Conservation (phyloP, 345 rosid genomes). For the Cardiospermum halicacabum region DNA sequence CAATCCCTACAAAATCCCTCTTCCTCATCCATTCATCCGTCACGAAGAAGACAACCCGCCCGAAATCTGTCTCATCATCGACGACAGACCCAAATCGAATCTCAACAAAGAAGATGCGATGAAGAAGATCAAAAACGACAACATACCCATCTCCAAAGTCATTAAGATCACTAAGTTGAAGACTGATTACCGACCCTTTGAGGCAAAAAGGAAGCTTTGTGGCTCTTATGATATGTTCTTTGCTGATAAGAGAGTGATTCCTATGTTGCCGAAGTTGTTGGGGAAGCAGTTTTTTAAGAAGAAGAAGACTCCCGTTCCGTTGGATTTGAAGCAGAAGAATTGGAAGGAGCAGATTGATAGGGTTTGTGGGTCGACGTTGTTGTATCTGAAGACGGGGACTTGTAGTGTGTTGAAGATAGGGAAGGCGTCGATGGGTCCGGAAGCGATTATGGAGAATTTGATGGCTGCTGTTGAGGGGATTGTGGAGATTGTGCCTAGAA, state of each 20-base stretch:
- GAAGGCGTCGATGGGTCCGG: slow-evolving; percentile 43
- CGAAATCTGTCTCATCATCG: slow-evolving; percentile 69
- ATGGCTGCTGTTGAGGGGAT: slow-evolving; percentile 52
- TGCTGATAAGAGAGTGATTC: slow-evolving; percentile 45
- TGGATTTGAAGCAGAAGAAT: slow-evolving; percentile 63
- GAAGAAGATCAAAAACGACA: slow-evolving; percentile 64
- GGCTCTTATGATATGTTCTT: slow-evolving; percentile 48
- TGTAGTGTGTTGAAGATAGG: slow-evolving; percentile 68
- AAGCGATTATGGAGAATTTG: slow-evolving; percentile 51
- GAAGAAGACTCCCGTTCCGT: slow-evolving; percentile 58
- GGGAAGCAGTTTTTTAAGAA: slow-evolving; percentile 69
- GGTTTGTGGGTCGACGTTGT: slow-evolving; percentile 53
- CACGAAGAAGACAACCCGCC: slow-evolving; percentile 27
- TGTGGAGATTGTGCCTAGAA: slow-evolving; percentile 54
- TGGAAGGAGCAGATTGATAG: slow-evolving; percentile 78
- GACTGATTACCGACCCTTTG: slow-evolving; percentile 44
- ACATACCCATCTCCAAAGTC: slow-evolving; percentile 58
- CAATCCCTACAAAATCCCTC: slow-evolving; percentile 44
- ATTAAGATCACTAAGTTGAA: slow-evolving; percentile 59
- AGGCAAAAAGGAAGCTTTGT: slow-evolving; percentile 47
- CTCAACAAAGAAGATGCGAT: slow-evolving; percentile 49
- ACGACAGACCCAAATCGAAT: slow-evolving; percentile 62
- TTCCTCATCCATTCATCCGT: slow-evolving; percentile 49
- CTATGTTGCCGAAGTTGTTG: slow-evolving; percentile 65
- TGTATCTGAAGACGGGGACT: slow-evolving; percentile 64